These are phyloP conservation scores for Nitzschia inconspicua DNA, from an alignment of 108 stramenopile genomes.

Conservation along the genomic window DNA sequence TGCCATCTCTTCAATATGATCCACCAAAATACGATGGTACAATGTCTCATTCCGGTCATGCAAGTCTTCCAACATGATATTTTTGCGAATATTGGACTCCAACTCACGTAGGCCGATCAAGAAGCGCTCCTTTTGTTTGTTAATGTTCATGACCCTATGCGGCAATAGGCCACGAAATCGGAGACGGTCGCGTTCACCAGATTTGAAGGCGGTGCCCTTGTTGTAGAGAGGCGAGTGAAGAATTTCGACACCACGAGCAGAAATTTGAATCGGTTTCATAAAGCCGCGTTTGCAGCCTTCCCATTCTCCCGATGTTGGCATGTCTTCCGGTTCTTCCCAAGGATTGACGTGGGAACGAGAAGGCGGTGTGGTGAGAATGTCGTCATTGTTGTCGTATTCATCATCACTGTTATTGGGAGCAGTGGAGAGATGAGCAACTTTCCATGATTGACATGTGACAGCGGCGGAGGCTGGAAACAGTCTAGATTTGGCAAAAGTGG, in stretches of 20 bases:
- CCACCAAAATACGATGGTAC: conserved; percentile 92
- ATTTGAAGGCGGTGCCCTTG: conserved; percentile 86
- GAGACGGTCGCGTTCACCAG: conserved; percentile 87
- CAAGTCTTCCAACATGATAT: conserved; percentile 87
- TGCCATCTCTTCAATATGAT: conserved; percentile 94
- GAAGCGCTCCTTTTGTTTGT: conserved; percentile 67
- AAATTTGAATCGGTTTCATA: conserved; percentile 59
- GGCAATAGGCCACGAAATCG: conserved; percentile 85
- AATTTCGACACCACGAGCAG: conserved; percentile 48
- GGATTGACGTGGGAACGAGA: too few relatives aligned
- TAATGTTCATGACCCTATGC: conserved; percentile 56
- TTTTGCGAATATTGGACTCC: conserved; percentile 85
- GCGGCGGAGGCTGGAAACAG: too few relatives aligned
- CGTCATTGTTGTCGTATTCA: too few relatives aligned
- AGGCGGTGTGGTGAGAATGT: too few relatives aligned
- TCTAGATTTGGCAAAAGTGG: too few relatives aligned
- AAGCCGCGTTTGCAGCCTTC: conserved; percentile 62
- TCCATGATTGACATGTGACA: too few relatives aligned
- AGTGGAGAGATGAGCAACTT: too few relatives aligned
- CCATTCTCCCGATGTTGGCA: too few relatives aligned
- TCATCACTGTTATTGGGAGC: too few relatives aligned
- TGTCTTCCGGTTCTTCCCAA: too few relatives aligned
- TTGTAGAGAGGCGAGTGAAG: conserved; percentile 73
- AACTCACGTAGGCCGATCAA: conserved; percentile 55
- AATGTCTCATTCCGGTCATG: conserved; percentile 97